These are phyloP conservation scores for Pleodorina starrii DNA, from an alignment of 139 green algal species.

Conservation along the genomic window DNA sequence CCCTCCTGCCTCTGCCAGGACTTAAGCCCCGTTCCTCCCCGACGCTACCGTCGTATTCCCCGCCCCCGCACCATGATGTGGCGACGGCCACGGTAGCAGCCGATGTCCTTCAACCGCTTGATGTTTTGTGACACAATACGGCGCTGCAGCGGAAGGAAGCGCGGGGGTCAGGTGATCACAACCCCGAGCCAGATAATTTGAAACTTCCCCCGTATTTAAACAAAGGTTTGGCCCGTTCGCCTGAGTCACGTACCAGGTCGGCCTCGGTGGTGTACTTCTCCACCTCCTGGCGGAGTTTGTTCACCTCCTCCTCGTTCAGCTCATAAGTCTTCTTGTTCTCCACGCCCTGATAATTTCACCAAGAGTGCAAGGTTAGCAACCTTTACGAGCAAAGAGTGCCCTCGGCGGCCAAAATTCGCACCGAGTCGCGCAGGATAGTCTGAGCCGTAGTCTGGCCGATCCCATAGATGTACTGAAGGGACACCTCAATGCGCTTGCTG, in stretches of 20 bases:
- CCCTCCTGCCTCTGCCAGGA: neutral
- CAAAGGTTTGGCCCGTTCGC: neutral
- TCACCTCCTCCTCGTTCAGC: slow-evolving; percentile 97
- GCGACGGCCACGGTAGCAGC: slow-evolving; percentile 95
- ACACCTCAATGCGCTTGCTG: slow-evolving; percentile 95
- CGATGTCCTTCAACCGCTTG: slow-evolving; percentile 98
- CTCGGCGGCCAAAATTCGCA: slow-evolving; percentile 48
- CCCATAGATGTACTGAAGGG: slow-evolving; percentile 97
- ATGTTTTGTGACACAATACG: slow-evolving; percentile 93
- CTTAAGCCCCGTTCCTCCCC: too few relatives aligned
- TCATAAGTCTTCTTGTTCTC: slow-evolving; percentile 98
- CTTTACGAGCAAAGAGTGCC: neutral
- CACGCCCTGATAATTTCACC: slow-evolving; percentile 71
- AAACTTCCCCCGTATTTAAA: too few relatives aligned
- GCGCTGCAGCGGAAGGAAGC: slow-evolving; percentile 71
- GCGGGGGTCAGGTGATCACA: too few relatives aligned
- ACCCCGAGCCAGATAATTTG: too few relatives aligned
- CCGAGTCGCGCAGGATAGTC: slow-evolving; percentile 87
- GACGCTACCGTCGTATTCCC: too few relatives aligned
- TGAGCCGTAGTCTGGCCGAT: slow-evolving; percentile 95
- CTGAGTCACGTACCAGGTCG: slow-evolving; percentile 79
- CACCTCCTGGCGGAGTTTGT: slow-evolving; percentile 91
- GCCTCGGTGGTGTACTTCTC: slow-evolving; percentile 93
- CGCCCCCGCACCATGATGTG: slow-evolving; percentile 87
- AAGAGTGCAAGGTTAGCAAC: neutral